These are phyloP conservation scores for Chlorella vulgaris DNA, from an alignment of 139 green algal genomes.

Conservation along the genomic window DNA sequence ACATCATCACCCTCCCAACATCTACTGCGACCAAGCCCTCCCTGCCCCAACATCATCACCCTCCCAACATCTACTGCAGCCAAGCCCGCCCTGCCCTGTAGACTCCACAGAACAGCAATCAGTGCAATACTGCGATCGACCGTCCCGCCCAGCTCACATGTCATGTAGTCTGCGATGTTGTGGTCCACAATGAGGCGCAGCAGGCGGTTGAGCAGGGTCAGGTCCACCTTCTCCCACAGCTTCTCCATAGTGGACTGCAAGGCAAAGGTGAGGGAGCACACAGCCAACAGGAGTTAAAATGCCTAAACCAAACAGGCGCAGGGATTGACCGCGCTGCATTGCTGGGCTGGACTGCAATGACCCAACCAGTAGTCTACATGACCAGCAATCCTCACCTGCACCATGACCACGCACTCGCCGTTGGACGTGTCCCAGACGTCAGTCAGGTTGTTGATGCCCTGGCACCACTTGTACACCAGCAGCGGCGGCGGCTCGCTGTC, in stretches of 20 bases:
- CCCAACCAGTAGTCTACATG: too few relatives aligned
- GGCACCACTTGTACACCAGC: slow-evolving; percentile 99
- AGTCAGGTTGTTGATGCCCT: slow-evolving; percentile 93
- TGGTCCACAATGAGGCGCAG: slow-evolving; percentile 98
- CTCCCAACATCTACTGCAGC: too few relatives aligned
- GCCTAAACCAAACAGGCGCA: neutral
- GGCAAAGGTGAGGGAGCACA: neutral
- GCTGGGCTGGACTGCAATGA: too few relatives aligned
- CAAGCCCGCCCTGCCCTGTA: neutral
- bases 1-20: too few relatives aligned
- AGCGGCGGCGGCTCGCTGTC: slow-evolving; percentile 97
- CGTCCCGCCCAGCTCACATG: too few relatives aligned
- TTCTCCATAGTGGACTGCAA: slow-evolving; percentile 94
- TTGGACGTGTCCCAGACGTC: slow-evolving; percentile 95
- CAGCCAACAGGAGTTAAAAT: neutral
- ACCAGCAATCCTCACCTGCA: too few relatives aligned
- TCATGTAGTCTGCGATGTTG: slow-evolving; percentile 99
- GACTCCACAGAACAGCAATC: too few relatives aligned
- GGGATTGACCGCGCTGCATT: too few relatives aligned
- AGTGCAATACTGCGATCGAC: too few relatives aligned
- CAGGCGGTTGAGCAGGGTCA: slow-evolving; percentile 97
- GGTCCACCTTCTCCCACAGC: slow-evolving; percentile 99
- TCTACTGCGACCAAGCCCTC: too few relatives aligned
- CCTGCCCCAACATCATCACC: too few relatives aligned
- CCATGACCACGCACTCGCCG: slow-evolving; percentile 99